A percentile compares a stretch with the other conserved stretches of the same genome.
phyloP scores from a whole-genome alignment of 768 basidiomycete species.

The Leccinum pellstonianum region DNA sequence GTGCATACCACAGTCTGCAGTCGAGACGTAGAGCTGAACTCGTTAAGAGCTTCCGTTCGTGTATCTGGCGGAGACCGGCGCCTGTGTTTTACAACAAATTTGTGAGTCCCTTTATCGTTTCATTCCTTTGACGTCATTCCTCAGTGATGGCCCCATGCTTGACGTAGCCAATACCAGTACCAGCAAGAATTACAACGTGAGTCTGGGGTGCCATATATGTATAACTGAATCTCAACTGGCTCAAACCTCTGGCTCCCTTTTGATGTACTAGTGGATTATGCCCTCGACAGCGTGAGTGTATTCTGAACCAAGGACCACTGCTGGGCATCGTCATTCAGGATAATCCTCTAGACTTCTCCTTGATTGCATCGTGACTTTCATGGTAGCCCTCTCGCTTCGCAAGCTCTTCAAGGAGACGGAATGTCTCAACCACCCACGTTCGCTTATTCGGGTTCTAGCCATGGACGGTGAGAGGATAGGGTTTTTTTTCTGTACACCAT shows the following conservation, averaged over 20 bases:
- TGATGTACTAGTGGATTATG: not conserved
- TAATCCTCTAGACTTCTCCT: not conserved
- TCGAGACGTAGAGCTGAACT: not conserved
- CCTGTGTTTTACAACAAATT: too few relatives aligned
- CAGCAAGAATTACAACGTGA: not conserved
- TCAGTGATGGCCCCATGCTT: not conserved
- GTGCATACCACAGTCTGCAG: not conserved
- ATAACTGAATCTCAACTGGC: not conserved
- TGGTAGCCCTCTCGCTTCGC: constrained; percentile 1
- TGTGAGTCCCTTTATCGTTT: too few relatives aligned
- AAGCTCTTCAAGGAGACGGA: not conserved
- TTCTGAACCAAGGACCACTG: not conserved
- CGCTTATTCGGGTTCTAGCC: not conserved
- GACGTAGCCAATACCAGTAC: not conserved
- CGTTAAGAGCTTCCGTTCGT: not conserved
- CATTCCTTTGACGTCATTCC: not conserved
- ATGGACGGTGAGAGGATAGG: constrained; percentile 11
- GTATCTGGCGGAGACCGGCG: not conserved
- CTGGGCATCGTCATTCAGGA: not conserved
- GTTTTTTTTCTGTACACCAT: not conserved
- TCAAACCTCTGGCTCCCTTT: not conserved
- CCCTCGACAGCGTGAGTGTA: not conserved
- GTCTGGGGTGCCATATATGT: not conserved
- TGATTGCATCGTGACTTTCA: not conserved
- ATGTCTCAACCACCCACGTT: not conserved